Base-by-base conservation (phyloP, 2,329 filamentous ascomycete species). In the Dryadomyces sulphureus region DNA sequence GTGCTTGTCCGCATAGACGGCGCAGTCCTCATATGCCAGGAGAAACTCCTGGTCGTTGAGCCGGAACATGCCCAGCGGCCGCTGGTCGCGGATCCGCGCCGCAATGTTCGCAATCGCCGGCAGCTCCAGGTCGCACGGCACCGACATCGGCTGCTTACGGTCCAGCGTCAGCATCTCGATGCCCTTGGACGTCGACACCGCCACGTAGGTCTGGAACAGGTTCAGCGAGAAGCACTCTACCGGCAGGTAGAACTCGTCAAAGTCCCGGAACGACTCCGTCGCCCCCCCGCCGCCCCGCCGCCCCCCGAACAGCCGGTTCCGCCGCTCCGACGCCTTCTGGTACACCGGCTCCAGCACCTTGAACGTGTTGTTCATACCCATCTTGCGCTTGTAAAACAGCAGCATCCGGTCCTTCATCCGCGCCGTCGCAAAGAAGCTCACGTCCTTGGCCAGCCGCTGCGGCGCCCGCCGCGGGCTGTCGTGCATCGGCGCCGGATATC, bases 201-300 rank as follows among this genome's bases (percentile, higher is more conserved):
- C 87, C 45, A 98, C 83, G 50, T 88, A 93, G 1, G 83, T 87
- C 60, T 95, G 87, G 75, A 96, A 98, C 45, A 98, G 76, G 62
- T 95, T 96, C 59, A 98, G 84, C 41, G 85, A 87, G 62, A 83
- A 94, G 62, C 88, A 95, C 60, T 98, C 93, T 2, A 85, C 82
- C 0, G 92, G 92, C 54, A 98, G 89, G 65, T 96, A 98, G 64
- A 98, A 98, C 55, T 96, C 92, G 65, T 98, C 92, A 60, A 89
- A 98, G 59, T 98, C 92, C 51, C 92, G 83, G 78, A 96, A 98
- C 56, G 90, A 90, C 56, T 98, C 92, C 0, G 90, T 95, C 49
- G 76, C 79, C 87, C 87, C 25, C 73, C 71, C 9, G 75, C 24
- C 41, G 2, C 12, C 16, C 49, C 66, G 67, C 17, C 79, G 79